Percentiles rank a stretch among this genome's conserved stretches.
phyloP scores from a whole-genome alignment of 2,329 filamentous ascomycete species.

The Cladosporium austrohemisphaericum region DNA sequence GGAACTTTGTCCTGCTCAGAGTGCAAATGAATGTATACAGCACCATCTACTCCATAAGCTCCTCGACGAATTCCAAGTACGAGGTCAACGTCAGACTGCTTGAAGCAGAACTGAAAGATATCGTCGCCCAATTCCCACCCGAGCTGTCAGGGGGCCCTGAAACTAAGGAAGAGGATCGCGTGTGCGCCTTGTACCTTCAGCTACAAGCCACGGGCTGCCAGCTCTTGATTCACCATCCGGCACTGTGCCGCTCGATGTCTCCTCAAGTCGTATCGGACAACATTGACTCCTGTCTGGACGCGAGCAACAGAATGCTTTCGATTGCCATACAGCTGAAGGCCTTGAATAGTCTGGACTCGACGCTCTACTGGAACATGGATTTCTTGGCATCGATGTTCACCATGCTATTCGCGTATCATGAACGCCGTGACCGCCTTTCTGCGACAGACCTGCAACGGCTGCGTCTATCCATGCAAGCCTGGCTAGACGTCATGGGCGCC shows the following conservation, averaged over 20 bases:
- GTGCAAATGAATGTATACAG: constrained; percentile 71
- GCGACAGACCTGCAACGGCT: constrained; percentile 58
- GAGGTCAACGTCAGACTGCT: constrained; percentile 59
- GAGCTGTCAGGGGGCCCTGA: constrained; percentile 51
- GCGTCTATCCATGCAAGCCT: constrained; percentile 64
- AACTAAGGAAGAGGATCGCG: constrained; percentile 45
- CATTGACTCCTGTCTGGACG: constrained; percentile 59
- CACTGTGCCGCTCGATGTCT: constrained; percentile 48
- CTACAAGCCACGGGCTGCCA: constrained; percentile 48
- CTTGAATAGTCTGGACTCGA: constrained; percentile 69
- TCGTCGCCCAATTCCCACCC: constrained; percentile 61
- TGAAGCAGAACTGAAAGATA: constrained; percentile 61
- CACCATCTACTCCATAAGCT: constrained; percentile 68
- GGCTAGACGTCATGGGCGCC: constrained; percentile 65
- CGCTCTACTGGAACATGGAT: constrained; percentile 70
- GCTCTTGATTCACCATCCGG: constrained; percentile 52
- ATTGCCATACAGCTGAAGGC: constrained; percentile 58
- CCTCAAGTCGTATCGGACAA: constrained; percentile 58
- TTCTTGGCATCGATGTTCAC: constrained; percentile 72
- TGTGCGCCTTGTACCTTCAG: constrained; percentile 48
- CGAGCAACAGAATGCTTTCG: constrained; percentile 60
- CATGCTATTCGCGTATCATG: constrained; percentile 65
- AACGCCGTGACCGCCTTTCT: constrained; percentile 60
- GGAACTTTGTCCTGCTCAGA: constrained; percentile 61
- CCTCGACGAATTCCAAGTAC: constrained; percentile 57